Evolutionary conservation across 139 green algal genomes (phyloP), one percentile per base, ranked within the genome.

Genomic region (Coelastrella sp.): DNA sequence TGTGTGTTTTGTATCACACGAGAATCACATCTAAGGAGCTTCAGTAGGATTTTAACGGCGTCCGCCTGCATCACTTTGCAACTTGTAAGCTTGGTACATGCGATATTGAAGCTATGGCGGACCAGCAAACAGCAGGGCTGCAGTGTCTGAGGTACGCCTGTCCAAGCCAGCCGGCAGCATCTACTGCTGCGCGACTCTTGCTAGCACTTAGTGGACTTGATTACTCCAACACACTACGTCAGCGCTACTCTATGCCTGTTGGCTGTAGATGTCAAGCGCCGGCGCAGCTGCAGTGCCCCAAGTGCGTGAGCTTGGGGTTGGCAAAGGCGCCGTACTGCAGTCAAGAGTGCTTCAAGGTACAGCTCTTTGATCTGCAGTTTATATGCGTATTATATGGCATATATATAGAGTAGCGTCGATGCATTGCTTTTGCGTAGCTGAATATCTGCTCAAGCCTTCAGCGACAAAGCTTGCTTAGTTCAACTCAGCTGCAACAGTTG

Each of bases 341-440:
- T 0, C 98, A 99, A 73, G 97, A 98, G 0, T 99, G 98, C 92
- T 99, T 99, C 96, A 99, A 99, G 95, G 96, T 96, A 19, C 5
- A 8, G 73, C 73, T 47, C 61, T 19, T 71, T 71, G 11, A 10
- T 71, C 11, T 71, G 61, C 11, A 19, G 11, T 71, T 10, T 71
- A 10, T 19, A 47, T 71, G 61, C 11, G 61, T 19, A 71, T 19
- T 0, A 19, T 3, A 71, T 71, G 3, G 11, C 61, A n/a, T n/a
- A n/a, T n/a, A n/a, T n/a, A n/a, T n/a, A 71, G 61, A 19, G 61
- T 2, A 19, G 11, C 4, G 1, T 19, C 4, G 19, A 59, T 71
- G 32, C 32, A 47, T 13, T 71, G 11, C 61, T 71, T 71, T 47
- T 47, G 32, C 32, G 32, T 47, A 47, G 32, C 32, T 47, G 32